These are phyloP conservation scores for Claviceps sp. DNA, from an alignment of 2,329 filamentous ascomycete genomes.

Conservation along the genomic window DNA sequence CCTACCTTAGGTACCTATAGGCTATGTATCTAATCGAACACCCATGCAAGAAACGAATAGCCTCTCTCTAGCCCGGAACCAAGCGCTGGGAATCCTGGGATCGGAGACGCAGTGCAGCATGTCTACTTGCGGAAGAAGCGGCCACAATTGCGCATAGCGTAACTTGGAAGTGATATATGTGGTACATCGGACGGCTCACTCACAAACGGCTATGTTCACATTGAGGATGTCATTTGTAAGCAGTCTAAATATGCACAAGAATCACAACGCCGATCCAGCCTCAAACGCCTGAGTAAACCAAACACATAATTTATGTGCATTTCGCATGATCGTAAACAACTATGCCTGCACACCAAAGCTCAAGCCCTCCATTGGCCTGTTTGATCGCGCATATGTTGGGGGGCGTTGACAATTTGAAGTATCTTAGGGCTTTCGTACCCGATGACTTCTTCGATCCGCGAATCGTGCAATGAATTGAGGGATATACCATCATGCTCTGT, in stretches of 20 bases:
- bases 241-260: not conserved
- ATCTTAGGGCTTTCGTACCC: not conserved
- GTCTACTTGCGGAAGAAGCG: not conserved
- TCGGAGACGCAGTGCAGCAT: not conserved
- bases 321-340: not conserved
- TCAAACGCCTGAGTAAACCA: not conserved
- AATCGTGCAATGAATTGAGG: not conserved
- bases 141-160: not conserved
- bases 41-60: not conserved
- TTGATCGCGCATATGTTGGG: not conserved
- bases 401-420: not conserved
- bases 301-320: not conserved
- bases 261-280: not conserved
- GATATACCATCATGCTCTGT: not conserved
- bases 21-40: too few species aligned
- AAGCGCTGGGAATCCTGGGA: not conserved
- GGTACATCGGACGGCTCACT: not conserved
- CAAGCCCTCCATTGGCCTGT: too few species aligned
- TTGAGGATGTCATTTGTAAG: not conserved
- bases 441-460: not conserved
- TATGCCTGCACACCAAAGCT: not conserved
- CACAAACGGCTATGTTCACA: not conserved
- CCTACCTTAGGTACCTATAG: too few species aligned
- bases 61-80: not conserved
- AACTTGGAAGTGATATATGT: not conserved